Conservation (phyloP, 805 yeast species). For the Wickerhamiella dianesei region DNA sequence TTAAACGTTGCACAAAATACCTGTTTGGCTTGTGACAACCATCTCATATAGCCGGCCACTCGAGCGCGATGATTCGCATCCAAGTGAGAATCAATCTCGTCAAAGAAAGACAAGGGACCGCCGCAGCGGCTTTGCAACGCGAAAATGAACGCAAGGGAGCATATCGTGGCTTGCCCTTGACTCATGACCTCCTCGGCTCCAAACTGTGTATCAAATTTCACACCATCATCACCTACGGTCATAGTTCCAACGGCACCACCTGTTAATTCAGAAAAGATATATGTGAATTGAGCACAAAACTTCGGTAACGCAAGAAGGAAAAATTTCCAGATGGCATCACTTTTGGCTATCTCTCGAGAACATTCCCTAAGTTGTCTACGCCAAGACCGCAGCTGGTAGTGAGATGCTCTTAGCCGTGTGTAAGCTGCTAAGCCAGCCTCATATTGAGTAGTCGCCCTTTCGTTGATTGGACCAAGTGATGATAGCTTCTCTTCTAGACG, state of each 20-base stretch:
- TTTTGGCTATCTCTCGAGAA: too few species aligned
- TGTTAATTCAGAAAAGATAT: slow-evolving; percentile 61
- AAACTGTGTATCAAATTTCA: slow-evolving; percentile 77
- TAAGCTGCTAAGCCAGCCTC: too few species aligned
- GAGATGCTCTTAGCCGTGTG: too few species aligned
- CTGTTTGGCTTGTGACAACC: slow-evolving; percentile 45
- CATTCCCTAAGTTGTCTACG: too few species aligned
- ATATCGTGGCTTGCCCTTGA: slow-evolving; percentile 94
- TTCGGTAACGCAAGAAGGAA: too few species aligned
- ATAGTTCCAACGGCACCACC: slow-evolving; percentile 62
- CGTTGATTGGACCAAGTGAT: slow-evolving; percentile 65
- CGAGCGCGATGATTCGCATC: slow-evolving; percentile 85
- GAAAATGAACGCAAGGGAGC: slow-evolving; percentile 85
- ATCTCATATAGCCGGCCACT: slow-evolving; percentile 62
- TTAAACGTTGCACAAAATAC: slow-evolving; percentile 94
- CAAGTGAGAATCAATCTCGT: slow-evolving; percentile 91
- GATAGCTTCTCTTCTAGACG: too few species aligned
- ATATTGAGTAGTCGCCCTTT: slow-evolving; percentile 79
- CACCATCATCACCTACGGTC: slow-evolving; percentile 29
- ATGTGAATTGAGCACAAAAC: slow-evolving; percentile 43
- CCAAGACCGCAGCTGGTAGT: too few species aligned
- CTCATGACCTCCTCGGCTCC: slow-evolving; percentile 78
- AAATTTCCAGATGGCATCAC: too few species aligned
- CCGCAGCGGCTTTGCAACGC: slow-evolving; percentile 94
- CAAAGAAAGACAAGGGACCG: slow-evolving; percentile 91